These are phyloP conservation scores for Larix kaempferi DNA, from an alignment of 75 land plant species.

Conservation along the genomic window DNA sequence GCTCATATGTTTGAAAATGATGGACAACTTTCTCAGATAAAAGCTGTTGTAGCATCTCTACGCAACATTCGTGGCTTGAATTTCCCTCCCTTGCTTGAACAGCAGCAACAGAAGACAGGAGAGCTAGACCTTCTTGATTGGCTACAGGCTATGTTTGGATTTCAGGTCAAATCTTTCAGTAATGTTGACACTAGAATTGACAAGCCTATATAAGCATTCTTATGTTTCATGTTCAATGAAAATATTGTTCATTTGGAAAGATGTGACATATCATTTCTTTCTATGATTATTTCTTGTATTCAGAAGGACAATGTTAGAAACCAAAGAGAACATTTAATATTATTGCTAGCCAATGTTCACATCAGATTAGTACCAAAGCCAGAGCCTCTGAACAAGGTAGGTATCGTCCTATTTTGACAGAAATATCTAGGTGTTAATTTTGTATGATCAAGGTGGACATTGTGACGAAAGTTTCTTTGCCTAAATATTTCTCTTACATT, in stretches of 20 bases:
- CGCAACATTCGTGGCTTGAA: slow-evolving; percentile 67
- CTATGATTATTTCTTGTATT: slow-evolving; percentile 11
- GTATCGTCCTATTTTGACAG: background rate
- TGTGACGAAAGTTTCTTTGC: background rate
- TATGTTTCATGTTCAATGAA: background rate
- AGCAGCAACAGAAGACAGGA: slow-evolving; percentile 59
- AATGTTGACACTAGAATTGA: too few relatives aligned
- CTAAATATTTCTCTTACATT: background rate
- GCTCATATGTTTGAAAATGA: background rate
- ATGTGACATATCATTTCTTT: background rate
- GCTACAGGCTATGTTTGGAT: slow-evolving; percentile 95
- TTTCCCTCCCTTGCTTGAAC: slow-evolving; percentile 62
- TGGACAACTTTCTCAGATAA: slow-evolving; percentile 39
- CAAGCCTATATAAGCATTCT: too few relatives aligned
- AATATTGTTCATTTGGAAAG: background rate
- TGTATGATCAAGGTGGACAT: background rate
- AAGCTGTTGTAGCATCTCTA: slow-evolving; percentile 84
- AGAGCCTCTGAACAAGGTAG: slow-evolving; percentile 72
- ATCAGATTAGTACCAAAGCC: slow-evolving; percentile 76
- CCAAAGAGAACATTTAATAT: slow-evolving; percentile 91
- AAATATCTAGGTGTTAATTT: background rate
- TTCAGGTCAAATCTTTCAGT: slow-evolving; percentile 56
- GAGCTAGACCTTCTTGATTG: slow-evolving; percentile 92
- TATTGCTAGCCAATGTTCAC: slow-evolving; percentile 87
- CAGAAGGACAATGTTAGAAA: slow-evolving; percentile 96